Conservation (phyloP, 1,139 yeast species). For the Lodderomyces margitis region DNA sequence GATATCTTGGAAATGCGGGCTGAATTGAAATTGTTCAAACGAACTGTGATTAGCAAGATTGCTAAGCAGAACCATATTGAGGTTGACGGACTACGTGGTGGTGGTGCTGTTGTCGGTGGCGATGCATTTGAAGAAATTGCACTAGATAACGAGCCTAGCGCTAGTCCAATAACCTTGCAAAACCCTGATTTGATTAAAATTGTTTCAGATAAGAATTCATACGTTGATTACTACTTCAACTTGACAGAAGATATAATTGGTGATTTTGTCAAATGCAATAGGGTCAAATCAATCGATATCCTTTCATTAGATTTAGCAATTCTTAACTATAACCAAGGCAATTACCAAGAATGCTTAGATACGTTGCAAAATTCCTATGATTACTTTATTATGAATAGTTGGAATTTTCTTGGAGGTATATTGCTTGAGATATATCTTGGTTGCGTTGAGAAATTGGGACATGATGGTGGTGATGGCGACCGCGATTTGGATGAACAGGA, state of each 20-base stretch:
- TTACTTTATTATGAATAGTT: conserved; percentile 64
- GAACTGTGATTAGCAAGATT: conserved; percentile 40
- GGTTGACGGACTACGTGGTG: conserved; percentile 28
- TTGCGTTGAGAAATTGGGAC: conserved; percentile 55
- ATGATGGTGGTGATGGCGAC: conserved; percentile 15
- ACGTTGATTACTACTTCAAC: conserved; percentile 26
- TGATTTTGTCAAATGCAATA: conserved; percentile 46
- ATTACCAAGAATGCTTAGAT: conserved; percentile 59
- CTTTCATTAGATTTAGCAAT: conserved; percentile 82
- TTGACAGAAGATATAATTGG: conserved; percentile 45
- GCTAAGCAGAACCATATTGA: conserved; percentile 32
- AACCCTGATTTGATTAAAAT: conserved; percentile 6
- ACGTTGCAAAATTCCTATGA: conserved; percentile 68
- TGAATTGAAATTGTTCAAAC: conserved; percentile 43
- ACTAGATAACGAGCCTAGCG: conserved; percentile 15
- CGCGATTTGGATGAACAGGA: background rate
- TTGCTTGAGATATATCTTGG: conserved; percentile 65
- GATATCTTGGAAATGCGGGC: conserved; percentile 46
- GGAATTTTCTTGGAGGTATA: conserved; percentile 70
- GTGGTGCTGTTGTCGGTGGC: no score
- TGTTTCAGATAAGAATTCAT: conserved; percentile 16
- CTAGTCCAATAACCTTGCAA: background rate
- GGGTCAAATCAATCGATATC: conserved; percentile 67
- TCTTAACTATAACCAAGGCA: conserved; percentile 56
- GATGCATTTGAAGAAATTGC: conserved; percentile 25